Evolutionary conservation across 2,329 filamentous ascomycete species (phyloP), one percentile per base, ranked within the genome.

Genomic region (Aspergillus carbonarius): DNA sequence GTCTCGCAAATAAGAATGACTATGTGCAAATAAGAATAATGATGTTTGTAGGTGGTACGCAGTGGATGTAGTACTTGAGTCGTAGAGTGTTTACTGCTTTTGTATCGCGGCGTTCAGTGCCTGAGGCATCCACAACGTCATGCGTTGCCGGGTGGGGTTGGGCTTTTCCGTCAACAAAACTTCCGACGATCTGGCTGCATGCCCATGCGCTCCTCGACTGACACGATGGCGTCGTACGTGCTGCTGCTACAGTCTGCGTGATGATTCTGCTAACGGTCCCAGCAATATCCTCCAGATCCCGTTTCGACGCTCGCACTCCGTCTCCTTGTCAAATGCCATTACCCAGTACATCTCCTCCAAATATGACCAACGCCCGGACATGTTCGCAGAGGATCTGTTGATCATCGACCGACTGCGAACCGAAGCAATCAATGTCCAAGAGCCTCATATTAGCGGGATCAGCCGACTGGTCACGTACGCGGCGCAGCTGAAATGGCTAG

Each of bases 331-430:
- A 56, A 82, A 86, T 61, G 90, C 92, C 51, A 92, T 99, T 73
- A 92, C 91, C 64, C 88, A 95, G 73, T 98, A 99, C 80, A 98
- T 99, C 71, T 96, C 92, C 61, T 89, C 87, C 76, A 97, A 98
- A 83, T 98, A 98, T 88, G 93, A 98, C 76, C 95, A 99, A 74
- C 93, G 96, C 73, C 93, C 95, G 34, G 92, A 97, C 76, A 96
- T 96, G 89, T 99, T 99, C 77, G 86, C 87, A 63, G 85, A 91
- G 63, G 95, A 99, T 78, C 86, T 96, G 59, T 87, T 93, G 71
- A 85, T 89, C 64, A 92, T 99, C 69, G 92, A 98, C 72, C 82
- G 85, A 50, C 80, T 98, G 58, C 88, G 95, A 5, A 85, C 85
- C 62, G 91, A 96, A 73, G 95, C 95, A n/a, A 83, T 96, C 56